Percentiles rank a stretch among this genome's conserved stretches.
Evolutionary conservation across 345 rosid genomes (phyloP).

Genomic region (Syzygium aqueum): DNA sequence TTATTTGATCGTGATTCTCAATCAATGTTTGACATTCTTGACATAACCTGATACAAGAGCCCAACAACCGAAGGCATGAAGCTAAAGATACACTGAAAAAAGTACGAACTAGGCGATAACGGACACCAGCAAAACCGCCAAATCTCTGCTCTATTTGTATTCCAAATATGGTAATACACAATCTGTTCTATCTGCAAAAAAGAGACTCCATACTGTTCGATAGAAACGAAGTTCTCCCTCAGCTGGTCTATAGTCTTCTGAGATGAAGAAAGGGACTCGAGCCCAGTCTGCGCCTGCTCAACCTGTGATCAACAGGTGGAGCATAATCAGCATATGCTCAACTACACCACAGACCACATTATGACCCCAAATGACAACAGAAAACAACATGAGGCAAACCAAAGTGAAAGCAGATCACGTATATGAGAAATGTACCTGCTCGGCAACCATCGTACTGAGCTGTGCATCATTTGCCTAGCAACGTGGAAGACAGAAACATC

Average conservation of each 20-base stretch:
- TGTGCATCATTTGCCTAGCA: conserved; percentile 94
- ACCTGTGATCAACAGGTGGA: conserved; percentile 30
- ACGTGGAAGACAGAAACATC: not conserved
- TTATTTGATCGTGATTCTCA: conserved; percentile 97
- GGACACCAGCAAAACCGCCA: not conserved
- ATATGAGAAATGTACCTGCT: conserved; percentile 42
- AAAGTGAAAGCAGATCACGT: not conserved
- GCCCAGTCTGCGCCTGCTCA: conserved; percentile 83
- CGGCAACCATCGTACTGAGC: conserved; percentile 99
- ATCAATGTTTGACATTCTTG: conserved; percentile 95
- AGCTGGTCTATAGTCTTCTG: conserved; percentile 64
- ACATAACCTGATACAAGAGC: conserved; percentile 52
- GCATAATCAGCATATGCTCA: not conserved
- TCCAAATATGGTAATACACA: not conserved
- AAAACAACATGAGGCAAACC: not conserved
- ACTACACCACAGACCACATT: not conserved
- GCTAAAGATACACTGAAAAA: not conserved
- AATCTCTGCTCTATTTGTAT: not conserved
- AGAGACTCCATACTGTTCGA: conserved; percentile 48
- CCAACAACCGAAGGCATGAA: not conserved
- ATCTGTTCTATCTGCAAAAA: not conserved
- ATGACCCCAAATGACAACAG: not conserved
- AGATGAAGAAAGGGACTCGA: conserved; percentile 62
- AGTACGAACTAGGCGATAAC: not conserved
- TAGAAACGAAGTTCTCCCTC: conserved; percentile 73